Evolutionary conservation across 805 yeast genomes (phyloP).

Genomic region (Kluyveromyces dobzhanskii): DNA sequence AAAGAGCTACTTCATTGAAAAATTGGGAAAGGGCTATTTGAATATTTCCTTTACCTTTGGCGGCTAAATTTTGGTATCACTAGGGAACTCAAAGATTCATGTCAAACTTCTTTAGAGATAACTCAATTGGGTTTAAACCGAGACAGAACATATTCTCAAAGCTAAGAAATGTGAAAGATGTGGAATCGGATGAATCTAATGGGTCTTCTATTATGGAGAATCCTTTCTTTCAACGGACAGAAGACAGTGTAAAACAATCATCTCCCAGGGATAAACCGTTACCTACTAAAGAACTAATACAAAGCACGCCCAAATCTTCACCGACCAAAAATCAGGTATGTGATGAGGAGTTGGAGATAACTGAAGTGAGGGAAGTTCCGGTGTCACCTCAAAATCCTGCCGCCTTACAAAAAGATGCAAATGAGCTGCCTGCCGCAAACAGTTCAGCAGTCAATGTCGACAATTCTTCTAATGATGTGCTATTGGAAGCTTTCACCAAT

Average conservation of each 20-base stretch:
- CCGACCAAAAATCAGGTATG: not conserved
- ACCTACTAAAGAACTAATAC: not conserved
- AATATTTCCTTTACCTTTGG: no score
- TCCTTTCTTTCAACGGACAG: conserved; percentile 9
- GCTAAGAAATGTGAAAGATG: conserved; percentile 9
- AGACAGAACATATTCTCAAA: conserved; percentile 26
- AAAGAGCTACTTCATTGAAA: no score
- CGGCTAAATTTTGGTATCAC: no score
- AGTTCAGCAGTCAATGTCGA: conserved; percentile 6
- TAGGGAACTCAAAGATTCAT: no score
- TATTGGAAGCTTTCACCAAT: conserved; percentile 33
- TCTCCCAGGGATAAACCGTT: not conserved
- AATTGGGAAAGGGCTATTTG: no score
- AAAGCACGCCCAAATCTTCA: conserved; percentile 5
- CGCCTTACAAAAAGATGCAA: not conserved
- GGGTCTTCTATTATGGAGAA: conserved; percentile 17
- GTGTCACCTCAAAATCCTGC: not conserved
- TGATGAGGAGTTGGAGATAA: conserved; percentile 30
- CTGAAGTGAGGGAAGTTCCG: conserved; percentile 30
- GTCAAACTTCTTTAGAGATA: conserved; percentile 29
- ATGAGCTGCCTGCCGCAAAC: not conserved
- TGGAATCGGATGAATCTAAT: conserved; percentile 7
- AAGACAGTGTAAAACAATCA: conserved; percentile 3
- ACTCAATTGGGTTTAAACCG: conserved; percentile 25
- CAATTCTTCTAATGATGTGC: conserved; percentile 29